These are phyloP conservation scores for Aspergillus bridgeri DNA, from an alignment of 495 filamentous ascomycete genomes.

Conservation along the genomic window DNA sequence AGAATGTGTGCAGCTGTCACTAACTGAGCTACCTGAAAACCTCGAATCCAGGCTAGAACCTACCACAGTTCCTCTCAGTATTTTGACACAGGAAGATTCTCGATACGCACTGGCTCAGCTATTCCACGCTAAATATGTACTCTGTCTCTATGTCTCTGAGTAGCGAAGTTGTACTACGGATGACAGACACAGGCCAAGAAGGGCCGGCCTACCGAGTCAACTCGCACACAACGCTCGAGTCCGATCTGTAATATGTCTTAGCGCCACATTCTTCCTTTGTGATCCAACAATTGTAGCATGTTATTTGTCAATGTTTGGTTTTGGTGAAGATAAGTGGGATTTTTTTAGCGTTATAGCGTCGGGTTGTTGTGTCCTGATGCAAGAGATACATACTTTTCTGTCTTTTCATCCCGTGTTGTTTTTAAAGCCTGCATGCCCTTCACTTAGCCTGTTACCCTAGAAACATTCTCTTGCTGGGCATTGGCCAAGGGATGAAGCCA, in stretches of 20 bases:
- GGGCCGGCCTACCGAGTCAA: too few relatives aligned
- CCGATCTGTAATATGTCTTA: background rate
- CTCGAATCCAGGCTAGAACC: too few relatives aligned
- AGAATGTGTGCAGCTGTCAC: too few relatives aligned
- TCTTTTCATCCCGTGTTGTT: background rate
- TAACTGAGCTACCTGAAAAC: too few relatives aligned
- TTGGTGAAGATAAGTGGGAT: background rate
- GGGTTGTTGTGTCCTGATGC: background rate
- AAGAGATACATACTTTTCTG: too few relatives aligned
- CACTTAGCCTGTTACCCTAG: background rate
- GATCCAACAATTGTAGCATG: too few relatives aligned
- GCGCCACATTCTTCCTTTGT: background rate
- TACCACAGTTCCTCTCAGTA: too few relatives aligned
- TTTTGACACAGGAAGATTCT: too few relatives aligned
- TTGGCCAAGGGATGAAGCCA: background rate
- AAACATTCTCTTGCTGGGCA: background rate
- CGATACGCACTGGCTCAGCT: too few relatives aligned
- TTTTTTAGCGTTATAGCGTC: background rate
- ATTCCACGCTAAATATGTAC: too few relatives aligned
- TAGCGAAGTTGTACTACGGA: too few relatives aligned
- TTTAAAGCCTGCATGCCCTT: background rate
- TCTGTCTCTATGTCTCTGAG: too few relatives aligned
- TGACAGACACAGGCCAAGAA: background rate
- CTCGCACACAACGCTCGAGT: background rate
- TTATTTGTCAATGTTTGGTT: background rate